phyloP scores from a whole-genome alignment of 768 basidiomycete species.

The Phylloporus arenicola region DNA sequence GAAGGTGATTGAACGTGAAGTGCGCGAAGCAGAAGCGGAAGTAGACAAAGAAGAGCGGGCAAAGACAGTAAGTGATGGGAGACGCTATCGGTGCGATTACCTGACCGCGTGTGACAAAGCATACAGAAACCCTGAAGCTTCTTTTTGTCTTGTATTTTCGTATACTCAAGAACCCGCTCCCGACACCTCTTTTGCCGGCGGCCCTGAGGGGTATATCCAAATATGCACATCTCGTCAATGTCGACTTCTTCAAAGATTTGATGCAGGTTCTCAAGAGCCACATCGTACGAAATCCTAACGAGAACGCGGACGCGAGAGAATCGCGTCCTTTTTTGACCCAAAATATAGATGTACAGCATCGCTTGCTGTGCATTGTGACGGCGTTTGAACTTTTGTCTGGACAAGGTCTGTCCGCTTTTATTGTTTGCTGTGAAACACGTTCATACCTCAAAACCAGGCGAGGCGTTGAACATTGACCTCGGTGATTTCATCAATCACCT shows the following conservation, averaged over 20 bases:
- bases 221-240: constrained; percentile 94
- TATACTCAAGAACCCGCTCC: constrained; percentile 80
- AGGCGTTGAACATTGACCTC: constrained; percentile 96
- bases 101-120: constrained; percentile 44
- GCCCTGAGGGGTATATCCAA: constrained; percentile 89
- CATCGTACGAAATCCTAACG: constrained; percentile 47
- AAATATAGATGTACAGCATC: constrained; percentile 45
- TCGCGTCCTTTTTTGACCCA: constrained; percentile 27
- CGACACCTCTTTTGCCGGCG: constrained; percentile 75
- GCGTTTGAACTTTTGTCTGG: constrained; percentile 97
- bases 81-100: constrained; percentile 4
- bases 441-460: constrained; percentile 47
- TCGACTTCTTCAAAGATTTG: constrained; percentile 97
- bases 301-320: constrained; percentile 34
- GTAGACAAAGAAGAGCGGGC: constrained; percentile 89
- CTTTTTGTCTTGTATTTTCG: constrained; percentile 96
- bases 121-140: constrained; percentile 97
- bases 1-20: constrained; percentile 85
- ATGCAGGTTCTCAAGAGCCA: constrained; percentile 80
- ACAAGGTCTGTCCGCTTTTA: constrained; percentile 58
- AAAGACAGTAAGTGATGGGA: constrained; percentile 53
- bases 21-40: constrained; percentile 91
- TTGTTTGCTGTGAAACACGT: constrained; percentile 6
- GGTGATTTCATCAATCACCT: constrained; percentile 81
- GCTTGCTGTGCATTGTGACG: constrained; percentile 83